A percentile compares a stretch with the other conserved stretches of the same genome.
These are phyloP conservation scores for Byssoonygena ceratinophila DNA, from an alignment of 2,329 filamentous ascomycete genomes.

Conservation along the genomic window DNA sequence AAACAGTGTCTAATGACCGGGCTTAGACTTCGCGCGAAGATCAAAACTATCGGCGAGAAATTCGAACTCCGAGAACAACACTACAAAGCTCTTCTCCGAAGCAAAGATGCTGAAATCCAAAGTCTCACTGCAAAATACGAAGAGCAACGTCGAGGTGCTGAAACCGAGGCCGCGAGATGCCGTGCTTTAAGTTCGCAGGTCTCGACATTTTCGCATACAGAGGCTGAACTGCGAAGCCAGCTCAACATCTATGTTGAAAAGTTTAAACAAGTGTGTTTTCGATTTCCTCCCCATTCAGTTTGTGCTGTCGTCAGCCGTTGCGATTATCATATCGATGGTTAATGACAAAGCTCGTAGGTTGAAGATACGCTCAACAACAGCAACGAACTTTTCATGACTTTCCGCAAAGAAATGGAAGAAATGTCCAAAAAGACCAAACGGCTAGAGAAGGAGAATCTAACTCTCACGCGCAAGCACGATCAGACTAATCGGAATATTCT, in stretches of 20 bases:
- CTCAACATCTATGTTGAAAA: slow-evolving; percentile 98
- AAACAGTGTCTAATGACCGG: background rate
- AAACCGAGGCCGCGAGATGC: slow-evolving; percentile 67
- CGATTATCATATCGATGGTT: slow-evolving; percentile 4
- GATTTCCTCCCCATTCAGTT: background rate
- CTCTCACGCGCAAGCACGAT: slow-evolving; percentile 83
- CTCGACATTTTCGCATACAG: slow-evolving; percentile 89
- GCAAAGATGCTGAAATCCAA: slow-evolving; percentile 91
- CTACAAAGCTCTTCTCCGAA: slow-evolving; percentile 81
- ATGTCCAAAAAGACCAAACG: slow-evolving; percentile 99
- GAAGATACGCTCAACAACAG: slow-evolving; percentile 98
- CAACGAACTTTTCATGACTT: slow-evolving; percentile 93
- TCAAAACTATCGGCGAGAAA: slow-evolving; percentile 90
- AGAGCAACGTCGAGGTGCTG: slow-evolving; percentile 77
- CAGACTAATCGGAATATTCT: slow-evolving; percentile 89
- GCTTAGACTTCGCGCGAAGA: slow-evolving; percentile 54
- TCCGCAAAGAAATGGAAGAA: slow-evolving; percentile 98
- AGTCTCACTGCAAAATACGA: slow-evolving; percentile 82
- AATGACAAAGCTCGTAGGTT: slow-evolving; percentile 51
- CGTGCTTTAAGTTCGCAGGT: slow-evolving; percentile 84
- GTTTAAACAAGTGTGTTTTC: slow-evolving; percentile 80
- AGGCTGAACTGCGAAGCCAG: slow-evolving; percentile 84
- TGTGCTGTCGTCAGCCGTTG: background rate
- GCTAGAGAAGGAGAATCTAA: slow-evolving; percentile 90
- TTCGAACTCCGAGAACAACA: slow-evolving; percentile 92